These are phyloP conservation scores for Candida glucosophila DNA, from an alignment of 1,139 yeast genomes.

Conservation along the genomic window DNA sequence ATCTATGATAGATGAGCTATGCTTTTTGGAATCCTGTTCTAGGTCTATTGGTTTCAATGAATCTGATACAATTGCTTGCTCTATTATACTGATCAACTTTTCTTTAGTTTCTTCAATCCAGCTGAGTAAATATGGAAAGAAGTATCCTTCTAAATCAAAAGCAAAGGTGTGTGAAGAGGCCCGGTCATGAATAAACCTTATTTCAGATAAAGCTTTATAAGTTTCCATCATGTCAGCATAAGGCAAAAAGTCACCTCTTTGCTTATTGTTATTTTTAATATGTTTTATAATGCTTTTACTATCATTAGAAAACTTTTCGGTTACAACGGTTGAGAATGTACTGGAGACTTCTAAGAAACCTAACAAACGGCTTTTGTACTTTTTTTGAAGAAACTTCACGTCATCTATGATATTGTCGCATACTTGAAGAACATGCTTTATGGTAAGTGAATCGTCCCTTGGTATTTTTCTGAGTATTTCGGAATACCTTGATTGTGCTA, in stretches of 20 bases:
- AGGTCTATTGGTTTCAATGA: slow-evolving; percentile 45
- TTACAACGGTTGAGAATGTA: slow-evolving; percentile 47
- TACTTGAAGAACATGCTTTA: slow-evolving; percentile 51
- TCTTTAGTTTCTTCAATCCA: slow-evolving; percentile 51
- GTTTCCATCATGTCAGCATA: slow-evolving; percentile 56
- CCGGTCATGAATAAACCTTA: slow-evolving; percentile 47
- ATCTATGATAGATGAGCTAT: slow-evolving; percentile 55
- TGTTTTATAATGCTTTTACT: slow-evolving; percentile 52
- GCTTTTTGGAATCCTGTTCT: slow-evolving; percentile 26
- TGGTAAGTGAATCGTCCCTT: slow-evolving; percentile 49
- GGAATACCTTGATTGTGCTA: slow-evolving; percentile 55
- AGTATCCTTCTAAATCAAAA: slow-evolving; percentile 51
- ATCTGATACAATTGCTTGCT: slow-evolving; percentile 49
- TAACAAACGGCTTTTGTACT: slow-evolving; percentile 54
- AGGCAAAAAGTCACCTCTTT: slow-evolving; percentile 31
- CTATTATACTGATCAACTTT: slow-evolving; percentile 41
- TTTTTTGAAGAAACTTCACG: slow-evolving; percentile 46
- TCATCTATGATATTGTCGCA: slow-evolving; percentile 47
- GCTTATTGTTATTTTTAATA: slow-evolving; percentile 36
- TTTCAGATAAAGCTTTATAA: slow-evolving; percentile 47
- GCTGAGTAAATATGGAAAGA: slow-evolving; percentile 47
- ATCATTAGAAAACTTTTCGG: slow-evolving; percentile 58
- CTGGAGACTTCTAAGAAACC: slow-evolving; percentile 50
- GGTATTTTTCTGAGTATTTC: slow-evolving; percentile 52
- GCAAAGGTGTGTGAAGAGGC: slow-evolving; percentile 37